Base-by-base conservation (phyloP, 306 rosid species). In the Fragaria iinumae region DNA sequence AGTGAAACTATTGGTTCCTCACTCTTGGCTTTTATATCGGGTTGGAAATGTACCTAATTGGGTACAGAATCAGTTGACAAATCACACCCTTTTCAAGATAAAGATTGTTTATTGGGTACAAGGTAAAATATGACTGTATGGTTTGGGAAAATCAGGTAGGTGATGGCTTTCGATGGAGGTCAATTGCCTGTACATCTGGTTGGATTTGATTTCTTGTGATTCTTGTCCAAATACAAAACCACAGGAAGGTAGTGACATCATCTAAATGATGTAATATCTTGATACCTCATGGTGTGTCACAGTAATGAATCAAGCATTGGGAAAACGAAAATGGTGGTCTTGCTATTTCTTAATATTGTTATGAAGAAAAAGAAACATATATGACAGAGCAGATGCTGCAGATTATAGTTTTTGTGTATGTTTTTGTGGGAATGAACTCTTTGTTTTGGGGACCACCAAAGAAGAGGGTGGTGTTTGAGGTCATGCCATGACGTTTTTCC, bases 1-100 rank as follows among this genome's bases (percentile, higher is more conserved):
- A 12, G 69, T 27, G 29, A 44, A 60, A 43, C 70, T 29, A 18
- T 2, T 29, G 69, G 36, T 11, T 18, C 59, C 63, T 60, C 53
- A 34, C 67, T 48, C 67, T 70, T 55, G 52, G 67, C 62, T 39
- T 79, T 83, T 83, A 79, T 83, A 75, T 29, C 21, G 48, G n/a
- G 23, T 11, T 29, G 41, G 9, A 44, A 79, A 79, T 5, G 44
- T 1, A 67, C 6, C 59, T 39, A 29, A n/a, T 8, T 74, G 75
- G 76, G 49, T 14, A 11, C 7, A 73, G 1, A 25, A 4, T 6
- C 6, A 72, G 65, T 72, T 52, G 65, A 39, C 39, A 73, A 73
- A 38, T 56, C 53, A 1, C 11, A 53, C 67, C 67, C 21, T 67
- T 67, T 67, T 41, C 27, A 3, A 39, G 17, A 59, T 8, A 21